Conservation (phyloP, 345 rosid species). For the Eucalyptus cloeziana region DNA sequence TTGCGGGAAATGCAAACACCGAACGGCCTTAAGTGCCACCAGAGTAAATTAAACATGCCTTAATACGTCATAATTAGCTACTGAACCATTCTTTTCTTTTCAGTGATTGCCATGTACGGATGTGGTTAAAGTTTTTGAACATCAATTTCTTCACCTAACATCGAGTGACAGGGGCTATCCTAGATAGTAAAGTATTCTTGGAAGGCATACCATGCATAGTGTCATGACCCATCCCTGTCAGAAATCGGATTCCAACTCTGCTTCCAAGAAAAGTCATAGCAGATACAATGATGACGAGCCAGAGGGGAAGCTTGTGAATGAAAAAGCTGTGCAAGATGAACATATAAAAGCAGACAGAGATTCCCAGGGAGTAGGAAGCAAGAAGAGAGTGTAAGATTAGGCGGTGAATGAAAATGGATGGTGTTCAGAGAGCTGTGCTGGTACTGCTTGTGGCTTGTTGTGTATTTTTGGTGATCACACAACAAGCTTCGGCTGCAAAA, state of each 20-base stretch:
- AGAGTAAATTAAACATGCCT: not conserved
- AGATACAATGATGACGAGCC: not conserved
- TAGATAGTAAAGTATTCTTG: not conserved
- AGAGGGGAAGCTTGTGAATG: not conserved
- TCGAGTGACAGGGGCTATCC: not conserved
- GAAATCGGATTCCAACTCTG: not conserved
- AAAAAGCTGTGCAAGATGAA: not conserved
- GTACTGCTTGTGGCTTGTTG: slow-evolving; percentile 12
- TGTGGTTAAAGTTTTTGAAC: not conserved
- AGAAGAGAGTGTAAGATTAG: not conserved
- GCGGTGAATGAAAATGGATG: slow-evolving; percentile 7
- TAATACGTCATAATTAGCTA: not conserved
- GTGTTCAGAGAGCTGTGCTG: slow-evolving; percentile 3
- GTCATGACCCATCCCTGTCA: not conserved
- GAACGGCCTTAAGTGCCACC: not conserved
- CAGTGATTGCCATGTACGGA: not conserved
- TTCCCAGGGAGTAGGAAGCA: not conserved
- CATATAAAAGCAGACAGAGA: not conserved
- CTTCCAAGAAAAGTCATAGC: not conserved
- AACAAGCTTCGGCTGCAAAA: slow-evolving; percentile 32
- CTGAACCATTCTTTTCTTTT: not conserved
- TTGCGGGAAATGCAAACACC: slow-evolving; percentile 9
- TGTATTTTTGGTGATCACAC: not conserved
- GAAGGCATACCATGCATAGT: not conserved
- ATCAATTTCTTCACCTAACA: not conserved